Conservation (phyloP, 371 early-diverging fungal genomes). For the Blakeslea trispora region DNA sequence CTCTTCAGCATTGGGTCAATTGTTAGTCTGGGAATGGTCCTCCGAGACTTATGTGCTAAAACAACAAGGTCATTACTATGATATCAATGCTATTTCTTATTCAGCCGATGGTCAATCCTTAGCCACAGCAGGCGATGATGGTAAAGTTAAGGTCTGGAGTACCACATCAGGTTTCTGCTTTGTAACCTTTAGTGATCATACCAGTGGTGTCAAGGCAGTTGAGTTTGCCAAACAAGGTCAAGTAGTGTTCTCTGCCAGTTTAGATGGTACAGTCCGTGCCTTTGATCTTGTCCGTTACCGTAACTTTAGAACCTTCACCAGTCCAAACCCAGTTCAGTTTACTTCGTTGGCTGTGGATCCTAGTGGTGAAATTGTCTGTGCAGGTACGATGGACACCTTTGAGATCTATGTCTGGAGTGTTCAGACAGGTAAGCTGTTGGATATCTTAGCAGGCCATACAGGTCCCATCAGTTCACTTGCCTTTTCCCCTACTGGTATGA, state of each 20-base stretch:
- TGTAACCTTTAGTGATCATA: conserved; percentile 96
- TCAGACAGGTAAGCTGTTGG: conserved; percentile 95
- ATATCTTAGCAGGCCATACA: conserved; percentile 92
- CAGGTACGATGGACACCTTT: conserved; percentile 94
- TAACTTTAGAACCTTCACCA: conserved; percentile 96
- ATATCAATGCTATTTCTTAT: conserved; percentile 88
- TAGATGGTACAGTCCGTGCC: conserved; percentile 98
- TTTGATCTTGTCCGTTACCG: conserved; percentile 96
- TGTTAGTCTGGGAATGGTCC: conserved; percentile 99
- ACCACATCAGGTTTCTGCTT: conserved; percentile 94
- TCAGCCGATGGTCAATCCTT: conserved; percentile 93
- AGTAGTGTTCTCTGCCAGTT: conserved; percentile 90
- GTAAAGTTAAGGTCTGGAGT: conserved; percentile 97
- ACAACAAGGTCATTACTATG: conserved; percentile 97
- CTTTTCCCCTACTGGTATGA: conserved; percentile 81
- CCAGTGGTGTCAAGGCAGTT: conserved; percentile 78
- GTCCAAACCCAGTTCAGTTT: conserved; percentile 97
- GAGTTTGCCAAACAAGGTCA: conserved; percentile 92
- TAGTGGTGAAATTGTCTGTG: conserved; percentile 95
- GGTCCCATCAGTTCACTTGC: conserved; percentile 87
- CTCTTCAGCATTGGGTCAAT: conserved; percentile 87
- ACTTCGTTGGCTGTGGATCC: conserved; percentile 92
- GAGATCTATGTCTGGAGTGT: conserved; percentile 98
- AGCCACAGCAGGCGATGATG: conserved; percentile 96
- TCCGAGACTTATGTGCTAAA: conserved; percentile 97